Percentiles rank a stretch among this genome's conserved stretches.
Evolutionary conservation across 495 filamentous ascomycete species (phyloP).

Genomic region (Penicillium roqueforti): DNA sequence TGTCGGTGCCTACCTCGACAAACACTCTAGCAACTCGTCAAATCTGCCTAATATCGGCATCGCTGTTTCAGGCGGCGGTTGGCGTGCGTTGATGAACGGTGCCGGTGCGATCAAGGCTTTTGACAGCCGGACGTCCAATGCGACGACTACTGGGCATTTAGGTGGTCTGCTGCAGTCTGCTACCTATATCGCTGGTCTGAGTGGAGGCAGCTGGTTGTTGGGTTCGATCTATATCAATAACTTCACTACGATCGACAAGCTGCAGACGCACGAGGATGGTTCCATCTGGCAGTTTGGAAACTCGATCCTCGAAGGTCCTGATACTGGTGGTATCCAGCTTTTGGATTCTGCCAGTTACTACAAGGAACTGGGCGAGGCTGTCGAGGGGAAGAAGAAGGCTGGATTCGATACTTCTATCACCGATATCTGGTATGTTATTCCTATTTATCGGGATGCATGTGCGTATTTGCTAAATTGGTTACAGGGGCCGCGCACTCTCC

Average conservation of each 20-base stretch:
- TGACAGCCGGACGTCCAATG: slow-evolving; percentile 66
- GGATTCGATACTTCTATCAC: slow-evolving; percentile 76
- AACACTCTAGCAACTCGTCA: slow-evolving; percentile 50
- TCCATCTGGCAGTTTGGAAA: slow-evolving; percentile 73
- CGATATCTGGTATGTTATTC: slow-evolving; percentile 66
- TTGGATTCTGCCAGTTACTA: slow-evolving; percentile 62
- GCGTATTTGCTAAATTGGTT: slow-evolving; percentile 8
- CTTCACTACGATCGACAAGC: slow-evolving; percentile 66
- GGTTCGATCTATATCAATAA: slow-evolving; percentile 87
- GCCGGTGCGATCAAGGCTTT: slow-evolving; percentile 85
- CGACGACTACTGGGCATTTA: slow-evolving; percentile 63
- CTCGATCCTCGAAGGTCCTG: slow-evolving; percentile 69
- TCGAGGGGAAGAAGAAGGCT: slow-evolving; percentile 61
- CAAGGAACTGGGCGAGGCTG: slow-evolving; percentile 55
- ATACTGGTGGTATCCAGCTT: slow-evolving; percentile 47
- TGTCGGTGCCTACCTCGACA: slow-evolving; percentile 62
- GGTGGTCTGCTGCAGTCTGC: slow-evolving; percentile 81
- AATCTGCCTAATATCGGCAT: slow-evolving; percentile 60
- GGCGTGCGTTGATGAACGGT: slow-evolving; percentile 82
- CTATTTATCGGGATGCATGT: slow-evolving; percentile 11
- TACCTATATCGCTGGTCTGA: slow-evolving; percentile 82
- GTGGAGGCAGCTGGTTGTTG: slow-evolving; percentile 85
- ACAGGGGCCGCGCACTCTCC: slow-evolving; percentile 63
- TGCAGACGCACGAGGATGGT: slow-evolving; percentile 43
- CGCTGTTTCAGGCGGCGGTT: slow-evolving; percentile 64